These are phyloP conservation scores for Penicillium goetzii DNA, from an alignment of 495 filamentous ascomycete species.

Conservation along the genomic window DNA sequence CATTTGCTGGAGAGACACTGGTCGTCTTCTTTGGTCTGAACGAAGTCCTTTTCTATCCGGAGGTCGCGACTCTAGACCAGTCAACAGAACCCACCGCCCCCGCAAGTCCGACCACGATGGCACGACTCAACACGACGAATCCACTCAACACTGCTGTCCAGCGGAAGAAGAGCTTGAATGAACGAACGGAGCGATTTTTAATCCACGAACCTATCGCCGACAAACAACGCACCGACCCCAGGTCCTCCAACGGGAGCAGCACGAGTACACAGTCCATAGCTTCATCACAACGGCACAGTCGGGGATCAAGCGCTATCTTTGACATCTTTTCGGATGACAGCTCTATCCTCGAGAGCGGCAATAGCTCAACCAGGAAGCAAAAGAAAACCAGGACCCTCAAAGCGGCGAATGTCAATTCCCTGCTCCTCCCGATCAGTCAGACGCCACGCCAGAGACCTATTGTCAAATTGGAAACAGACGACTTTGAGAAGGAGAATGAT, in stretches of 20 bases:
- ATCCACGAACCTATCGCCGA: no score
- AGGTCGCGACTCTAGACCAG: not conserved
- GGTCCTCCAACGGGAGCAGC: slow-evolving; percentile 1
- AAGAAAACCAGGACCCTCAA: slow-evolving; percentile 34
- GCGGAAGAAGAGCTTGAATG: not conserved
- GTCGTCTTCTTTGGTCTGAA: not conserved
- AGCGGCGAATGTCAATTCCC: slow-evolving; percentile 41
- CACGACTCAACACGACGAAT: slow-evolving; percentile 19
- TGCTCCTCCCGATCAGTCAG: slow-evolving; percentile 36
- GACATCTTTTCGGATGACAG: slow-evolving; percentile 43
- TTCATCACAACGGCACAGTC: slow-evolving; percentile 20
- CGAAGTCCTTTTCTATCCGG: not conserved
- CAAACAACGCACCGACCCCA: not conserved
- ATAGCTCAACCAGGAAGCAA: slow-evolving; percentile 23
- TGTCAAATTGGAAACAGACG: slow-evolving; percentile 37
- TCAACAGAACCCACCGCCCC: not conserved
- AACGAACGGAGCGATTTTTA: not conserved
- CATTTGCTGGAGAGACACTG: not conserved
- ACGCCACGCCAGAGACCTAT: slow-evolving; percentile 29
- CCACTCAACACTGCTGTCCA: not conserved
- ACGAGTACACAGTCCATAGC: not conserved
- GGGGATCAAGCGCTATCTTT: slow-evolving; percentile 28
- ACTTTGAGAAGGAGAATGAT: slow-evolving; percentile 52
- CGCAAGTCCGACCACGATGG: slow-evolving; percentile 5
- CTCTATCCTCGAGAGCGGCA: slow-evolving; percentile 25